phyloP scores from a whole-genome alignment of 2,329 filamentous ascomycete species.

The Cordyceps javanica region DNA sequence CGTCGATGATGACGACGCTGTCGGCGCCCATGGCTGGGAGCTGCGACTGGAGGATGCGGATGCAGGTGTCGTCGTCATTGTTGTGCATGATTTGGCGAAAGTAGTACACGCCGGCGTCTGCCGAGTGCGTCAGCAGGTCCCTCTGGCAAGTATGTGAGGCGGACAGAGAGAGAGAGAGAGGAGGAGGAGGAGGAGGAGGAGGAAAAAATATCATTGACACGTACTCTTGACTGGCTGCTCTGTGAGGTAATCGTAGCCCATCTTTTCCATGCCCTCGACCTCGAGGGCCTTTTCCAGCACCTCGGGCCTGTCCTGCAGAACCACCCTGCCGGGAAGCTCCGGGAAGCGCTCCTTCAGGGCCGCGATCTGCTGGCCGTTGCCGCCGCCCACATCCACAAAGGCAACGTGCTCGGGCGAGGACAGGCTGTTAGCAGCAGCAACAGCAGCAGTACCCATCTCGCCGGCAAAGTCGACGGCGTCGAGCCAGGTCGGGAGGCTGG shows the following conservation, averaged over 20 bases:
- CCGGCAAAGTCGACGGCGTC: conserved; percentile 18
- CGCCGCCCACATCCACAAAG: conserved; percentile 18
- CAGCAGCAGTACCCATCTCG: conserved; percentile 15
- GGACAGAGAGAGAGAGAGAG: background rate
- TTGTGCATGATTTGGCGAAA: conserved; percentile 25
- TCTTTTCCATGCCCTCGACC: conserved; percentile 19
- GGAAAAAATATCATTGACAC: background rate
- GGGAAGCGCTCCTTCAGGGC: conserved; percentile 13
- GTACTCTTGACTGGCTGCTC: conserved; percentile 23
- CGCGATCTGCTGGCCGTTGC: conserved; percentile 18
- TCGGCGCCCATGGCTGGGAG: conserved; percentile 15
- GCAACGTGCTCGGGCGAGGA: background rate
- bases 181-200: background rate
- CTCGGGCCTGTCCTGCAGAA: conserved; percentile 20
- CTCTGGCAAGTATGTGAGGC: no score
- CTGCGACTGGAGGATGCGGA: conserved; percentile 18
- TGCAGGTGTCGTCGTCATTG: conserved; percentile 19
- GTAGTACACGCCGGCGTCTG: conserved; percentile 22
- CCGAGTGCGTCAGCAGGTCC: no score
- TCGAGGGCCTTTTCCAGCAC: conserved; percentile 18
- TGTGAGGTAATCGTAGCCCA: conserved; percentile 19
- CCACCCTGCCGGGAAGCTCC: conserved; percentile 10
- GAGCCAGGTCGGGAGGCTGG: conserved; percentile 20
- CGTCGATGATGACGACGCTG: conserved; percentile 22
- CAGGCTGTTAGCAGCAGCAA: no score